These are phyloP conservation scores for Radiomyces spectabilis DNA, from an alignment of 192 early-diverging fungal species.

Conservation along the genomic window DNA sequence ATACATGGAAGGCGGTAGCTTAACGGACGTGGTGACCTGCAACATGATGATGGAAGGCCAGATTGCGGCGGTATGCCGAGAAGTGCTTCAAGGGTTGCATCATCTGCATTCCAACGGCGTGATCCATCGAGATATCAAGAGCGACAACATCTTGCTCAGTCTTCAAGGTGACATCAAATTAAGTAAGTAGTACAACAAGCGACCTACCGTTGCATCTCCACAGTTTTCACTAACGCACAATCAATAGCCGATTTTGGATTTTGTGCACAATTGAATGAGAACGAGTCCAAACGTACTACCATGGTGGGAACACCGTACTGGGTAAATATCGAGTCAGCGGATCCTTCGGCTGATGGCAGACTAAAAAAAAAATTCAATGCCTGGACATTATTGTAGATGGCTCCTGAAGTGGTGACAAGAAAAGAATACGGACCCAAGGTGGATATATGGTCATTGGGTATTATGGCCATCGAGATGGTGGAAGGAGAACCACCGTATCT, in stretches of 20 bases:
- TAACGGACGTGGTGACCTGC: slow-evolving; percentile 76
- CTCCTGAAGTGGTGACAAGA: slow-evolving; percentile 86
- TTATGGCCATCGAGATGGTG: slow-evolving; percentile 95
- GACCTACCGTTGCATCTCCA: neutral
- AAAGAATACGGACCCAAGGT: slow-evolving; percentile 88
- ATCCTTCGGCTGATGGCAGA: neutral
- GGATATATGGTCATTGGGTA: slow-evolving; percentile 97
- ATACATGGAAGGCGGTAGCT: slow-evolving; percentile 83
- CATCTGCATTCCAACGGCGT: slow-evolving; percentile 68
- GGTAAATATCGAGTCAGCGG: slow-evolving; percentile 22
- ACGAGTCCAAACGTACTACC: slow-evolving; percentile 61
- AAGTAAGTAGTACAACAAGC: slow-evolving; percentile 27
- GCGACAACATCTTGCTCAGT: slow-evolving; percentile 73
- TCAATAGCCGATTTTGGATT: slow-evolving; percentile 78
- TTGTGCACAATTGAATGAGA: slow-evolving; percentile 69
- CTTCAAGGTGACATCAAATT: slow-evolving; percentile 65
- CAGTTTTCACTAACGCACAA: neutral
- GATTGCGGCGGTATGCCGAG: slow-evolving; percentile 72
- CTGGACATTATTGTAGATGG: slow-evolving; percentile 48
- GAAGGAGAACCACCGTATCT: slow-evolving; percentile 94
- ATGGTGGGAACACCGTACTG: slow-evolving; percentile 89
- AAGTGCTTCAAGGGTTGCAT: slow-evolving; percentile 65
- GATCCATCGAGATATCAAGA: slow-evolving; percentile 86
- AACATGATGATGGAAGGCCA: slow-evolving; percentile 76
- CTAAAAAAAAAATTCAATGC: too few species aligned